Conservation (phyloP, 2,329 filamentous ascomycete genomes). For the Fusarium sp. region DNA sequence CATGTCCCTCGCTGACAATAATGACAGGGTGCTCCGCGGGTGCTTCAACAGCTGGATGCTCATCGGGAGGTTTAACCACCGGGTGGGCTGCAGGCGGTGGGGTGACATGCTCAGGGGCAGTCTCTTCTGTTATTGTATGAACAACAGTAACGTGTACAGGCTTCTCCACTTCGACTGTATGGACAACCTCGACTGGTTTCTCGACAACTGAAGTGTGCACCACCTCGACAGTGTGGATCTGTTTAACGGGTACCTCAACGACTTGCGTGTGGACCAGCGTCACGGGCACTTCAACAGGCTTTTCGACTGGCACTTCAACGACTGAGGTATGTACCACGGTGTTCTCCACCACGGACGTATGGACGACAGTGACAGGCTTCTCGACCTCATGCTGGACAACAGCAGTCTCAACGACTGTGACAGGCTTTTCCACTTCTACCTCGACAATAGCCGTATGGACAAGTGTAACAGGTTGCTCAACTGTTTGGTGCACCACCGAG, state of each 20-base stretch:
- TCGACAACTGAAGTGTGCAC: constrained; percentile 7
- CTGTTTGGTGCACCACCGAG: constrained; percentile 6
- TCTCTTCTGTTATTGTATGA: constrained; percentile 13
- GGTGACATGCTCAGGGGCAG: constrained; percentile 2
- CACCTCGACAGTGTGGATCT: constrained; percentile 21
- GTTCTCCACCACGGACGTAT: constrained; percentile 30
- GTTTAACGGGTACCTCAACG: constrained; percentile 4
- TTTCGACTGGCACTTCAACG: constrained; percentile 10
- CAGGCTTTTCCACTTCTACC: background rate
- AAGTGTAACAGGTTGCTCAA: constrained; percentile 14
- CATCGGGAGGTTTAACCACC: background rate
- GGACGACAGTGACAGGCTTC: constrained; percentile 23
- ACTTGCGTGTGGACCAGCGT: constrained; percentile 13
- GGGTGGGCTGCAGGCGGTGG: background rate
- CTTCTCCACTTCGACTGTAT: constrained; percentile 27
- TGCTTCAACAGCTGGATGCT: background rate
- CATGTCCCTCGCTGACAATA: constrained; percentile 3
- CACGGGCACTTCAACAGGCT: constrained; percentile 24
- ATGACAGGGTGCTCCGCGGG: constrained; percentile 1
- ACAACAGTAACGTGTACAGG: constrained; percentile 27
- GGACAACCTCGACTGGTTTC: constrained; percentile 16
- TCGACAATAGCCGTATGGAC: constrained; percentile 16
- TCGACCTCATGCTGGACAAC: constrained; percentile 15
- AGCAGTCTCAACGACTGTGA: constrained; percentile 1
- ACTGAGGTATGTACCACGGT: constrained; percentile 24